phyloP scores from a whole-genome alignment of 2,329 filamentous ascomycete species.

The Paraphoma chrysanthemicola region DNA sequence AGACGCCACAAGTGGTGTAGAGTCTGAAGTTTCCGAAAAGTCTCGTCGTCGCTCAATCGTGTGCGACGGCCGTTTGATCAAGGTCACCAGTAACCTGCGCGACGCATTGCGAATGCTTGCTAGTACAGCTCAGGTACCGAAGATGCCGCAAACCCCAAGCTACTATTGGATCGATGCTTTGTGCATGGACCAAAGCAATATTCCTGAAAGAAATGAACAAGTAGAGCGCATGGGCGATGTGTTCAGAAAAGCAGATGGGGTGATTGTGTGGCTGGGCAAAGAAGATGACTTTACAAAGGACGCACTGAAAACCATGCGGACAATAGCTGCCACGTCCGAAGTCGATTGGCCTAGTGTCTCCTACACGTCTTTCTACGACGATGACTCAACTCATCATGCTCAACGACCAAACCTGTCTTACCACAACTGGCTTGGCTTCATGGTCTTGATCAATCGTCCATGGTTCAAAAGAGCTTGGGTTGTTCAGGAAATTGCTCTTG shows the following conservation, averaged over 20 bases:
- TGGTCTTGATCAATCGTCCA: slow-evolving; percentile 32
- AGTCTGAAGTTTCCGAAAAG: not conserved
- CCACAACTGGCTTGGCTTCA: slow-evolving; percentile 36
- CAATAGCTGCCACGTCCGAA: slow-evolving; percentile 22
- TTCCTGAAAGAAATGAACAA: slow-evolving; percentile 31
- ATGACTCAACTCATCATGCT: slow-evolving; percentile 1
- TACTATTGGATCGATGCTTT: slow-evolving; percentile 41
- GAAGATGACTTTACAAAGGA: slow-evolving; percentile 34
- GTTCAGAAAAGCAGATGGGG: slow-evolving; percentile 29
- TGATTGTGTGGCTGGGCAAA: slow-evolving; percentile 41
- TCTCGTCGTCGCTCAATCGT: slow-evolving; percentile 21
- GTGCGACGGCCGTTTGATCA: slow-evolving; percentile 26
- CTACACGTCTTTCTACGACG: slow-evolving; percentile 34
- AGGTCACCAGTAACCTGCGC: slow-evolving; percentile 28
- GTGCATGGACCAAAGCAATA: slow-evolving; percentile 37
- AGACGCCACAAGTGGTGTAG: not conserved
- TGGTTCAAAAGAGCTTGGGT: slow-evolving; percentile 41
- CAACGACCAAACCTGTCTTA: slow-evolving; percentile 16
- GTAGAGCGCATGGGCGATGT: slow-evolving; percentile 40
- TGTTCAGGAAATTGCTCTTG: slow-evolving; percentile 38
- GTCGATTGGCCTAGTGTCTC: slow-evolving; percentile 24
- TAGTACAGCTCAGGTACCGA: slow-evolving; percentile 8
- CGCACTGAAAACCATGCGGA: slow-evolving; percentile 25
- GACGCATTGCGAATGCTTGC: slow-evolving; percentile 33
- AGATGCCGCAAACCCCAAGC: slow-evolving; percentile 8